Percentiles rank a stretch among this genome's conserved stretches.
Conservation (phyloP, 2,329 filamentous ascomycete genomes). For the Cladorrhinum sp. region DNA sequence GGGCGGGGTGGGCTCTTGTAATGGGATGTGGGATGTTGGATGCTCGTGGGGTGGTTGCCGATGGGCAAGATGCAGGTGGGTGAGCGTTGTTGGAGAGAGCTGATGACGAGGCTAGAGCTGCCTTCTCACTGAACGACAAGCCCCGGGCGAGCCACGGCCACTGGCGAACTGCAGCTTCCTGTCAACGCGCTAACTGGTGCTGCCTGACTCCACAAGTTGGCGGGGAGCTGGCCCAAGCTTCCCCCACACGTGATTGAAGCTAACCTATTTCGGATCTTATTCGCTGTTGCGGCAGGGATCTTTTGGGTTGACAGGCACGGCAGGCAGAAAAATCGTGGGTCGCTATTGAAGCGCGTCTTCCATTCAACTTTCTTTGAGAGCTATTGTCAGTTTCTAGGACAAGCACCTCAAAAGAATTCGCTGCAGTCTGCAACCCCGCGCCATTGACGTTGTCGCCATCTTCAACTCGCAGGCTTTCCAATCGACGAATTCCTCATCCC, state of each 20-base stretch:
- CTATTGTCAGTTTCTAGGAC: not conserved
- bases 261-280: constrained; percentile 14
- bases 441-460: not conserved
- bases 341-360: constrained; percentile 15
- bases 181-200: constrained; percentile 21
- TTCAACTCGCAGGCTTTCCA: not conserved
- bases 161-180: not conserved
- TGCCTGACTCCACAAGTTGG: constrained; percentile 21
- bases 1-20: not conserved
- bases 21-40: not conserved
- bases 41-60: not conserved
- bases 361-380: constrained; percentile 1
- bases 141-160: not conserved
- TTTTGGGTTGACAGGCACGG: constrained; percentile 15
- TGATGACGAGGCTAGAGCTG: constrained; percentile 57
- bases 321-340: constrained; percentile 24
- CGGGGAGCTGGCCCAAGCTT: constrained; percentile 27
- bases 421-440: not conserved
- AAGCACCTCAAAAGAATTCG: not conserved
- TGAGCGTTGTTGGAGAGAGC: constrained; percentile 30
- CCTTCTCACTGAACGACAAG: constrained; percentile 36
- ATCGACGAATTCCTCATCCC: not conserved
- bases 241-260: constrained; percentile 22
- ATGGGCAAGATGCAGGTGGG: not conserved
- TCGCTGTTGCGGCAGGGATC: constrained; percentile 16